Percentiles rank a stretch among this genome's conserved stretches.
Evolutionary conservation across 2,329 filamentous ascomycete species (phyloP).

Genomic region (Grosmannia serpens): DNA sequence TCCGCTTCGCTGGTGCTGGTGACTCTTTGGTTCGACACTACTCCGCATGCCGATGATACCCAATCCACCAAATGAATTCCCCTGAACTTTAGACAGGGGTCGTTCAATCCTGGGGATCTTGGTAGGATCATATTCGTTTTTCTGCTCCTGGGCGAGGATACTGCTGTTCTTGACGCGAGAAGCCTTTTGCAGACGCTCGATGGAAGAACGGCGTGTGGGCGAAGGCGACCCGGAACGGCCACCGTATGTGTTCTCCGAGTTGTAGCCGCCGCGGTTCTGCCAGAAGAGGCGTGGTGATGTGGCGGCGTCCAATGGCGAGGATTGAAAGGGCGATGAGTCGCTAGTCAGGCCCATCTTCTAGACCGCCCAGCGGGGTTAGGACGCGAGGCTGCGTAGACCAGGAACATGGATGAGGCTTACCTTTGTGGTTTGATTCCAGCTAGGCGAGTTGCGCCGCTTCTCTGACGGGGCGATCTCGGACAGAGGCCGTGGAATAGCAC

Average conservation of each 20-base stretch:
- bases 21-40: slow-evolving; percentile 33
- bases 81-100: slow-evolving; percentile 66
- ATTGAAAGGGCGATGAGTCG: slow-evolving; percentile 76
- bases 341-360: slow-evolving; percentile 58
- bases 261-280: slow-evolving; percentile 60
- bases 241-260: slow-evolving; percentile 61
- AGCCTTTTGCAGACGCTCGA: slow-evolving; percentile 89
- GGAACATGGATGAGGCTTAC: slow-evolving; percentile 29
- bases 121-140: slow-evolving; percentile 82
- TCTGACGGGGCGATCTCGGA: slow-evolving; percentile 82
- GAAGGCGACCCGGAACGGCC: slow-evolving; percentile 51
- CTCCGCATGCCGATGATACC: slow-evolving; percentile 42
- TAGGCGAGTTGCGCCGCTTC: slow-evolving; percentile 82
- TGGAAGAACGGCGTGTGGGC: slow-evolving; percentile 72
- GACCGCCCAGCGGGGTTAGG: background rate
- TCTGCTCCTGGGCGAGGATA: slow-evolving; percentile 87
- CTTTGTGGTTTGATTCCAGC: slow-evolving; percentile 68
- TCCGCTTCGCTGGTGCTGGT: slow-evolving; percentile 39
- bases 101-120: slow-evolving; percentile 68
- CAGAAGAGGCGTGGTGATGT: slow-evolving; percentile 82
- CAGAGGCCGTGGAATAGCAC: slow-evolving; percentile 59
- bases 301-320: slow-evolving; percentile 58
- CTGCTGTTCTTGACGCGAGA: slow-evolving; percentile 97
- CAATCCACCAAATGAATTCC: slow-evolving; percentile 54
- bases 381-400: no score